Evolutionary conservation across 208 protist genomes (phyloP), one percentile per base, ranked within the genome.

Genomic region (Strigomonas oncopelti): DNA sequence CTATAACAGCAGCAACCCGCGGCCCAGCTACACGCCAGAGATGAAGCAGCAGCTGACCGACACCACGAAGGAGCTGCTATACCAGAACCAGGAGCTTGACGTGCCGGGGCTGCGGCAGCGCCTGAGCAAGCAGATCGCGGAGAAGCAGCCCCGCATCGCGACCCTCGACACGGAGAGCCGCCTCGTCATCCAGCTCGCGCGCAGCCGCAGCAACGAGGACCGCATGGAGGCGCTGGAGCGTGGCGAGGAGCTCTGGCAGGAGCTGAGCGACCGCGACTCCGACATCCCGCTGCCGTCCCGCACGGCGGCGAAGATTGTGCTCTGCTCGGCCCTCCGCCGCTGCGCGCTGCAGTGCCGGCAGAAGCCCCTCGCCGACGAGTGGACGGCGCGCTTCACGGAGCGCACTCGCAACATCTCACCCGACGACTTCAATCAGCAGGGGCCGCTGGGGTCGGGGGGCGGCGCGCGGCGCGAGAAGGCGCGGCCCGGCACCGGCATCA

Each of bases 311-410:
- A 77, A 75, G 48, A 76, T 93, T 11, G 68, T 79, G 22, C 78
- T 95, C 36, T 92, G 84, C 66, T 81, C 84, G 11, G 64, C 79
- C 25, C 31, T 95, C 74, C 87, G 86, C 22, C 90, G 90, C 31
- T 91, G 90, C 62, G 90, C 90, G 8, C 71, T 95, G n/a, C 32
- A 77, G 27, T 69, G 71, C 14, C 64, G 69, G 38, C 58, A 80
- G 36, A 71, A 64, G 1, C 73, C 76, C 20, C 48, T 81, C 46
- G 84, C 84, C 14, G 84, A 93, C 22, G 31, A 69, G 51, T 95
- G 90, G 87, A 92, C 90, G 24, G 67, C 69, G 63, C 84, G 90
- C 36, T 92, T 92, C 62, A 75, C 84, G 1, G 74, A 85, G 60
- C 78, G 78, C 13, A 69, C 77, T 52, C 65, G 78, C 54, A 46